Percentiles rank a stretch among this genome's conserved stretches.
Conservation (phyloP, 2,329 filamentous ascomycete species). For the Neophaeococcomyces mojaviensis region DNA sequence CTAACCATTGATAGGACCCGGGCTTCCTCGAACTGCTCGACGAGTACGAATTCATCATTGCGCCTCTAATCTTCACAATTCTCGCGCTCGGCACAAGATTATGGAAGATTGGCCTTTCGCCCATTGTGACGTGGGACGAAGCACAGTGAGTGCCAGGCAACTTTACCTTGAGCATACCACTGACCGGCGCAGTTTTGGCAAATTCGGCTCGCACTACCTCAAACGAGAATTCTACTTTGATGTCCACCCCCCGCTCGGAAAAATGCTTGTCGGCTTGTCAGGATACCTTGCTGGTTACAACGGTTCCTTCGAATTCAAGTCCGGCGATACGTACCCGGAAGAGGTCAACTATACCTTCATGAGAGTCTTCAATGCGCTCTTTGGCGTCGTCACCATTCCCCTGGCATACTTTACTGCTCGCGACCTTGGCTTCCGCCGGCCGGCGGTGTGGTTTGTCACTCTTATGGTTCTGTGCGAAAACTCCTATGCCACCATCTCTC, state of each 20-base stretch:
- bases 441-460: constrained; percentile 89
- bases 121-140: constrained; percentile 70
- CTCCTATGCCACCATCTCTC: constrained; percentile 97
- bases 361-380: constrained; percentile 93
- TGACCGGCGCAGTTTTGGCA: constrained; percentile 42
- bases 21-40: constrained; percentile 37
- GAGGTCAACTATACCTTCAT: constrained; percentile 97
- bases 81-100: constrained; percentile 60
- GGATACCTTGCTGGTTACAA: constrained; percentile 97
- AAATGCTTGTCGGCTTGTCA: constrained; percentile 95
- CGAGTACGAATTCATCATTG: constrained; percentile 55
- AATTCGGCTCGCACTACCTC: constrained; percentile 98
- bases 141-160: constrained; percentile 52
- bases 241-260: constrained; percentile 90
- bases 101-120: constrained; percentile 60
- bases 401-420: constrained; percentile 92
- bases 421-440: constrained; percentile 76
- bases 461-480: constrained; percentile 98
- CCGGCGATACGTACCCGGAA: constrained; percentile 86
- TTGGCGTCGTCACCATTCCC: constrained; percentile 85
- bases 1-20: constrained; percentile 26
- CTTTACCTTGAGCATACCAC: not conserved
- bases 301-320: constrained; percentile 99
- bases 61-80: constrained; percentile 56
- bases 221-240: constrained; percentile 99